Percentiles rank a stretch among this genome's conserved stretches.
Conservation (phyloP, 2,329 filamentous ascomycete species). For the Emmonsiellopsis sp. region DNA sequence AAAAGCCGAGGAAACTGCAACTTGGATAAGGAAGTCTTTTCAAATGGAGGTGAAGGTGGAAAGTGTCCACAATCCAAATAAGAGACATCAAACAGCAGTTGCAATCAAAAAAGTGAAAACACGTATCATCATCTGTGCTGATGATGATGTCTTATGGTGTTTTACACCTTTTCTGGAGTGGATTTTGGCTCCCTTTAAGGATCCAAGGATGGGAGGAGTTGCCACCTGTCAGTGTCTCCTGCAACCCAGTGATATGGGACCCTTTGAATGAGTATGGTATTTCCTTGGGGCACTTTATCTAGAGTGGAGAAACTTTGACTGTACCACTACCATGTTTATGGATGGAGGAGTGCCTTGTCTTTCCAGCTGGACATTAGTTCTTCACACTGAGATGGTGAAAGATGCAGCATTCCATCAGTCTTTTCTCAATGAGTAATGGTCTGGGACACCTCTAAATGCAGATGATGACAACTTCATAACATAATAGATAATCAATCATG, state of each 20-base stretch:
- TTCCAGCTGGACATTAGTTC: constrained; percentile 77
- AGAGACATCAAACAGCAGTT: constrained; percentile 79
- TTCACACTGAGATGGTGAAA: constrained; percentile 70
- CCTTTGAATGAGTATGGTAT: constrained; percentile 56
- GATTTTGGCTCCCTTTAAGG: constrained; percentile 83
- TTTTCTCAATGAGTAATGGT: constrained; percentile 70
- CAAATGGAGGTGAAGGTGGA: constrained; percentile 58
- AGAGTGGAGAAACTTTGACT: constrained; percentile 82
- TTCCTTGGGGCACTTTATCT: constrained; percentile 81
- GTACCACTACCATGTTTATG: constrained; percentile 78
- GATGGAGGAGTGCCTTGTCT: constrained; percentile 84
- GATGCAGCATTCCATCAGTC: constrained; percentile 68
- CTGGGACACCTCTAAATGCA: constrained; percentile 65
- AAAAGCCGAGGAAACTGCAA: constrained; percentile 49
- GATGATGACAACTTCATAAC: constrained; percentile 94
- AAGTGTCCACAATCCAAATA: constrained; percentile 70
- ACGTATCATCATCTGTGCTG: constrained; percentile 71
- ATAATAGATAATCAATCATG: constrained; percentile 73
- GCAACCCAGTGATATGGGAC: constrained; percentile 47
- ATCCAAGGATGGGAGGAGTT: constrained; percentile 65
- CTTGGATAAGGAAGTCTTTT: constrained; percentile 35
- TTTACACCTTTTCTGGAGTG: constrained; percentile 71
- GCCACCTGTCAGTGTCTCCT: constrained; percentile 74
- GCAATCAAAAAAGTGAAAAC: constrained; percentile 71
- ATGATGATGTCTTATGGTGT: constrained; percentile 85